Conservation (phyloP, 805 yeast genomes). For the Lipomyces yamanashiensis region DNA sequence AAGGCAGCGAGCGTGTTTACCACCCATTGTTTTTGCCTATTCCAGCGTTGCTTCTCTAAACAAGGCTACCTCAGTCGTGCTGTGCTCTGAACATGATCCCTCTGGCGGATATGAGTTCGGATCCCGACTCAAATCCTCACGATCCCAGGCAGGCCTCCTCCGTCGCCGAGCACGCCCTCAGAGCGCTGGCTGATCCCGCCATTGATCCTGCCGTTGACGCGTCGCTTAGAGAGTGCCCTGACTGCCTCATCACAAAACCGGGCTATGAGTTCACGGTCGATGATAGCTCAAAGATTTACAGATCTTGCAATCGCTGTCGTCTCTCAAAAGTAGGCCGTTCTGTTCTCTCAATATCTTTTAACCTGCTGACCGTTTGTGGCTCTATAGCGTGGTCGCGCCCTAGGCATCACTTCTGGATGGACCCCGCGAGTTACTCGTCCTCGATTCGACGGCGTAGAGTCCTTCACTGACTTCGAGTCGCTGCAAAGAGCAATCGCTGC, state of each 20-base stretch:
- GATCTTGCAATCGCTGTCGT: constrained; percentile 9
- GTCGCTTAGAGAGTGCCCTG: constrained; percentile 1
- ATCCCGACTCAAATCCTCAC: not conserved
- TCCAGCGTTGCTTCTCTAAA: too few relatives aligned
- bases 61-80: too few relatives aligned
- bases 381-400: not conserved
- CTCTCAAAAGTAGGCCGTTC: not conserved
- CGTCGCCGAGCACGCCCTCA: constrained; percentile 1
- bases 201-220: constrained; percentile 4
- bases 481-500: not conserved
- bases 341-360: not conserved
- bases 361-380: not conserved
- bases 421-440: constrained; percentile 13
- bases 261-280: constrained; percentile 12
- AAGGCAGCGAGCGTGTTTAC: too few relatives aligned
- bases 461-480: not conserved
- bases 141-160: not conserved
- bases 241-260: constrained; percentile 9
- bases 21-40: too few relatives aligned
- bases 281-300: not conserved
- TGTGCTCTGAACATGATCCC: too few relatives aligned
- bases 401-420: not conserved
- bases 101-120: not conserved
- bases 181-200: not conserved
- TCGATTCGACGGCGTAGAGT: constrained; percentile 8